Evolutionary conservation across 768 basidiomycete genomes (phyloP).

Genomic region (Mycena venus): DNA sequence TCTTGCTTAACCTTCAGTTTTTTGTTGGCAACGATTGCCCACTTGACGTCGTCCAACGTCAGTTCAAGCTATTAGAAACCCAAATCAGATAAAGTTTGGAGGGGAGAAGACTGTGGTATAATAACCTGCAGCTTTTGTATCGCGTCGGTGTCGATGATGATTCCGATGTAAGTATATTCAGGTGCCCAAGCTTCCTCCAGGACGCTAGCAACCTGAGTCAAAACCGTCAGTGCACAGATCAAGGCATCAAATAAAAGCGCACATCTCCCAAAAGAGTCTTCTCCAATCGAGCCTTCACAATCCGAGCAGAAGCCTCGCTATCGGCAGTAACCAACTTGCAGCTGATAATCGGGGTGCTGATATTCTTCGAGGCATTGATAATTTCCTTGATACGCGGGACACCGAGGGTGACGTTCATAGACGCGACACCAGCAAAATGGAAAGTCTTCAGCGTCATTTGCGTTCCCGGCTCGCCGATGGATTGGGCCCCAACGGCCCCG

Average conservation of each 20-base stretch:
- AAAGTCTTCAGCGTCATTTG: conserved; percentile 99
- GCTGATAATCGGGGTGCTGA: conserved; percentile 98
- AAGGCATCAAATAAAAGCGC: conserved; percentile 38
- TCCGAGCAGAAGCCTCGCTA: conserved; percentile 95
- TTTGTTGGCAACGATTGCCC: conserved; percentile 87
- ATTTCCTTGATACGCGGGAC: conserved; percentile 99
- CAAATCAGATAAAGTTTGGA: not conserved
- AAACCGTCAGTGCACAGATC: not conserved
- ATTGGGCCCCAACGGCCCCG: conserved; percentile 98
- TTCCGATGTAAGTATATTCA: conserved; percentile 92
- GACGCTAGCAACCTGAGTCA: conserved; percentile 83
- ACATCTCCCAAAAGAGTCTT: conserved; percentile 96
- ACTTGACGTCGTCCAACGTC: conserved; percentile 92
- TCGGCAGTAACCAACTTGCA: conserved; percentile 89
- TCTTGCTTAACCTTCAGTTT: conserved; percentile 95
- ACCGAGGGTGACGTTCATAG: conserved; percentile 99
- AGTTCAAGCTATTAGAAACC: conserved; percentile 79
- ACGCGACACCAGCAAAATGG: conserved; percentile 99
- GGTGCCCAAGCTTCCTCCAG: conserved; percentile 97
- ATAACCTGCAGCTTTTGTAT: conserved; percentile 88
- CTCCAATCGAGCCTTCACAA: conserved; percentile 96
- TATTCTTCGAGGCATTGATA: conserved; percentile 97
- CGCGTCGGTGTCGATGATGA: conserved; percentile 91
- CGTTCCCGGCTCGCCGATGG: conserved; percentile 98
- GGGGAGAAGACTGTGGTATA: conserved; percentile 20